These are phyloP conservation scores for bread wheat (Triticum aestivum) DNA, from an alignment of 176 grass and related monocot species.

Conservation along the genomic window DNA sequence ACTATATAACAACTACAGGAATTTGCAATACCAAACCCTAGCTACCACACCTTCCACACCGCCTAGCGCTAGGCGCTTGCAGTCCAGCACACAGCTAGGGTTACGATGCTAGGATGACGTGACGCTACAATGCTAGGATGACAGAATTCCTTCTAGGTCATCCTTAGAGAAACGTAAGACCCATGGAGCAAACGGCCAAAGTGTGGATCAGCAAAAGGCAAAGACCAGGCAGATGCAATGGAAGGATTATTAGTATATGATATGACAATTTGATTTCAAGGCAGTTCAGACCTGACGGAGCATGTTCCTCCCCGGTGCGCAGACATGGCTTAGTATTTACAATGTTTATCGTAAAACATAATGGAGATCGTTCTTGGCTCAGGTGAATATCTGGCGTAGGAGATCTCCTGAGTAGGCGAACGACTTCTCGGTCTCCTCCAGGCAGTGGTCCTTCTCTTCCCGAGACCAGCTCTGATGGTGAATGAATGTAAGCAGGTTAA, in stretches of 20 bases:
- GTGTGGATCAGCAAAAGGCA: background rate
- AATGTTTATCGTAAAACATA: background rate
- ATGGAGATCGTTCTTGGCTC: background rate
- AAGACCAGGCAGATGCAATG: background rate
- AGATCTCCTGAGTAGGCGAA: slow-evolving; percentile 72
- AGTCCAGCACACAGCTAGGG: no score
- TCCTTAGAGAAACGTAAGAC: no score
- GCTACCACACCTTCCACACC: no score
- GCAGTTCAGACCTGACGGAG: background rate
- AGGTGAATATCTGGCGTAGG: slow-evolving; percentile 39
- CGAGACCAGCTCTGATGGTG: slow-evolving; percentile 63
- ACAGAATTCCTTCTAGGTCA: no score
- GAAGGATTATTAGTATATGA: background rate
- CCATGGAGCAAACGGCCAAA: background rate
- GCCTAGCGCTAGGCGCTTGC: no score
- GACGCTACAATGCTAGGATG: no score
- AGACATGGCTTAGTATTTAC: slow-evolving; percentile 37
- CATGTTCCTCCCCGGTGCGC: slow-evolving; percentile 8
- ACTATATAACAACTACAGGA: no score
- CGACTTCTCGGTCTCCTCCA: slow-evolving; percentile 88
- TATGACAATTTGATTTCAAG: background rate
- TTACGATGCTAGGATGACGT: no score
- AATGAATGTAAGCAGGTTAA: background rate
- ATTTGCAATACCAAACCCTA: no score
- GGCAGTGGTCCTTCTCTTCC: slow-evolving; percentile 85